phyloP scores from a whole-genome alignment of 129 eudicot genomes.

The Gnaphalium uliginosum region DNA sequence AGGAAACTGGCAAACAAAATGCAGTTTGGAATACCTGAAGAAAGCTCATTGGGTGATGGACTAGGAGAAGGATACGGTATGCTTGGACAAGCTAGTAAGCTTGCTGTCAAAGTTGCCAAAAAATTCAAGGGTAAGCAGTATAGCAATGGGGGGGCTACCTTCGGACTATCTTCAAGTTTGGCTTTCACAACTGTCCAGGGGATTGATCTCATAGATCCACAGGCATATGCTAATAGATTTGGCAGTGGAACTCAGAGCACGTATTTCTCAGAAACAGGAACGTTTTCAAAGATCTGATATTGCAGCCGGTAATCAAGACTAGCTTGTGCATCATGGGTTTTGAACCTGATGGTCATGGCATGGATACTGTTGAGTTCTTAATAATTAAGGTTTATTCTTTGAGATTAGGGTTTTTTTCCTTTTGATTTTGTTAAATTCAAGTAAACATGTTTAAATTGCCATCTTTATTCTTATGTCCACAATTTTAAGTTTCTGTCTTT shows the following conservation, averaged over 20 bases:
- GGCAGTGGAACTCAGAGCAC: constrained; percentile 94
- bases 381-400: too few species aligned
- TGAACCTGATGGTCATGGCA: too few species aligned
- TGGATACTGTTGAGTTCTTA: too few species aligned
- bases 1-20: constrained; percentile 90
- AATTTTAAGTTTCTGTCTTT: too few species aligned
- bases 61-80: constrained; percentile 92
- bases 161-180: constrained; percentile 83
- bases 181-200: constrained; percentile 98
- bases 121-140: constrained; percentile 73
- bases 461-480: too few species aligned
- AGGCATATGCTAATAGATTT: constrained; percentile 78
- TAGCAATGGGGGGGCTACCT: constrained; percentile 81
- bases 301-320: too few species aligned
- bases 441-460: too few species aligned
- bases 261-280: constrained; percentile 91
- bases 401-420: too few species aligned
- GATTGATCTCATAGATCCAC: constrained; percentile 86
- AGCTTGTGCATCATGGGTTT: too few species aligned
- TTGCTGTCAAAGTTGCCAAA: constrained; percentile 85
- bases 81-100: constrained; percentile 96
- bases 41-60: constrained; percentile 95
- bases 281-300: constrained; percentile 94
- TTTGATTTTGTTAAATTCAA: too few species aligned
- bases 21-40: constrained; percentile 95